A percentile compares a stretch with the other conserved stretches of the same genome.
phyloP scores from a whole-genome alignment of 129 eudicot species.

The Calendula officinalis region DNA sequence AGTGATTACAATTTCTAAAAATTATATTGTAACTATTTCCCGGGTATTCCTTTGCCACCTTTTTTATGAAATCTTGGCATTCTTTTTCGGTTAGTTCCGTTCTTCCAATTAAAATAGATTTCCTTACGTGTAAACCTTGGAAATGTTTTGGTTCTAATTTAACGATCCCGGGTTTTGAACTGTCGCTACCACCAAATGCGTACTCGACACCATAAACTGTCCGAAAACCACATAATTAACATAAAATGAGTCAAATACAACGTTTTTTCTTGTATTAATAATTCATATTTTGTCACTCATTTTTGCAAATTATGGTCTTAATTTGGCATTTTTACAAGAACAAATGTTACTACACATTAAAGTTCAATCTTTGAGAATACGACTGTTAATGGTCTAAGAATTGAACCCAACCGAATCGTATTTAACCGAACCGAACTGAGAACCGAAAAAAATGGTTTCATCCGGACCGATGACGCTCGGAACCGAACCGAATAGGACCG shows the following conservation, averaged over 20 bases:
- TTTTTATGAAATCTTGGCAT: conserved; percentile 59
- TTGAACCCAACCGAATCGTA: no score
- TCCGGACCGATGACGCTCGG: no score
- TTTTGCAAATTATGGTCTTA: neutral
- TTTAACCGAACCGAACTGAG: no score
- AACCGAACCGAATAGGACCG: no score
- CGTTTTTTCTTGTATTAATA: neutral
- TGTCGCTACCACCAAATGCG: conserved; percentile 90
- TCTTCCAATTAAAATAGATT: conserved; percentile 74
- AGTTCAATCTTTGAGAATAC: neutral
- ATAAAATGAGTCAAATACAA: neutral
- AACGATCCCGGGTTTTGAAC: conserved; percentile 68
- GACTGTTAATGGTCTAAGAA: no score
- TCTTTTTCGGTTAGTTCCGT: conserved; percentile 73
- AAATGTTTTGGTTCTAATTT: conserved; percentile 84
- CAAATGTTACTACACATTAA: neutral
- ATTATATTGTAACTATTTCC: conserved; percentile 82
- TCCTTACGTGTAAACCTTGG: conserved; percentile 80
- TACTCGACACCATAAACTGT: conserved; percentile 84
- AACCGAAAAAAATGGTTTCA: no score
- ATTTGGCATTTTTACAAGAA: neutral
- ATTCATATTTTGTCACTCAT: neutral
- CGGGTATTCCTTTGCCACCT: conserved; percentile 59
- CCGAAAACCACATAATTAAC: neutral
- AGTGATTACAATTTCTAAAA: conserved; percentile 81